Base-by-base conservation (phyloP, 345 rosid species). In the Chamaenerion angustifolium region DNA sequence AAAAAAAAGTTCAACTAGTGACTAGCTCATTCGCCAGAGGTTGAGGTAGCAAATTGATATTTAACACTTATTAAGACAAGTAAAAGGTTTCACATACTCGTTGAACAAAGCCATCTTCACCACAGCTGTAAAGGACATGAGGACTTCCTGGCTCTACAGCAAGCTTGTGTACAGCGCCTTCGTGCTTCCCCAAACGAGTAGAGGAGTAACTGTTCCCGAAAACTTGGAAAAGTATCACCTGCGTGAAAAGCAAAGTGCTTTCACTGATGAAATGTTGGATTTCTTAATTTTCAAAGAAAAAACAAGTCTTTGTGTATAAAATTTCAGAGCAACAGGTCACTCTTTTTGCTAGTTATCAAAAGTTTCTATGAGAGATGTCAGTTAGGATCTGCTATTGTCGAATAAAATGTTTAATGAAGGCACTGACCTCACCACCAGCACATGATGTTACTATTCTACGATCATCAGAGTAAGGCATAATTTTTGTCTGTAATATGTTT, bases 61-160 rank as follows among this genome's bases (percentile, higher is more conserved):
- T 31, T 31, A 31, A 31, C 10, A 1, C 37, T 3, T 31, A 31
- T 31, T 12, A 16, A 13, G 14, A 44, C 46, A 11, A n/a, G 14
- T 4, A 10, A 52, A 12, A 52, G 11, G 23, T 54, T 42, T 46
- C 16, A 79, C 98, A 77, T 61, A 90, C 96, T 53, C 74, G 96
- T 53, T 83, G 87, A 55, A 90, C 96, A 64, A 80, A 46, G 56
- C 94, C 98, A 75, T 90, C 98, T 79, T 83, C 94, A 45, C 83
- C 96, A 55, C 94, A 86, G 12, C 86, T 79, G 68, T 83, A 90
- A 43, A 90, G 75, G 48, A 75, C 58, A 63, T 78, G 67, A 37
- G 98, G 77, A 62, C 86, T 90, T 45, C 98, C 94, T 42, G 96
- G 96, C 64, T 83, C 94, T 60, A 83, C 59, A 53, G 85, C 89